Evolutionary conservation across 192 early-diverging fungal genomes (phyloP).

Genomic region (Linnemannia hyalina): DNA sequence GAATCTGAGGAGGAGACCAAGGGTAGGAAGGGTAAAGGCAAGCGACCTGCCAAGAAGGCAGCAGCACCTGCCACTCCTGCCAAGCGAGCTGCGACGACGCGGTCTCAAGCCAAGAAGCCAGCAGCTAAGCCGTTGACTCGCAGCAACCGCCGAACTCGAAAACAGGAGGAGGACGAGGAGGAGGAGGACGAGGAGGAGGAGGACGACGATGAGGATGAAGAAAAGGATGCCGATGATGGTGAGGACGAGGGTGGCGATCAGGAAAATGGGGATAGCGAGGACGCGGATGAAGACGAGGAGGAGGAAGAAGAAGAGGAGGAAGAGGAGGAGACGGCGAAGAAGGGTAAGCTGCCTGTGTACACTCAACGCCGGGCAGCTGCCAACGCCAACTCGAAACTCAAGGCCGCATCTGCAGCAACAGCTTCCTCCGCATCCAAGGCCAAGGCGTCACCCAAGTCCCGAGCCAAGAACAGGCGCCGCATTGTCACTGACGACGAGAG

Average conservation of each 20-base stretch:
- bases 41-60: conserved; percentile 16
- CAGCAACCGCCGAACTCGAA: conserved; percentile 2
- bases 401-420: conserved; percentile 19
- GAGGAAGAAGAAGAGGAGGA: conserved; percentile 12
- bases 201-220: background rate
- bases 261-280: background rate
- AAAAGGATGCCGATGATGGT: background rate
- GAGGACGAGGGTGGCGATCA: background rate
- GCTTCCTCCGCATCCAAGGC: conserved; percentile 11
- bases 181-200: conserved; percentile 16
- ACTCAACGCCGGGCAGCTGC: conserved; percentile 34
- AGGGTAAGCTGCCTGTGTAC: conserved; percentile 27
- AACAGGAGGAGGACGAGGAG: conserved; percentile 10
- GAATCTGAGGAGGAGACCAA: conserved; percentile 1
- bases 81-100: background rate
- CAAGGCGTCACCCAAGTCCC: conserved; percentile 13
- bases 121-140: background rate
- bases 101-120: conserved; percentile 6
- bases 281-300: background rate
- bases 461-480: conserved; percentile 18
- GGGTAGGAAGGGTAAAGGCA: background rate
- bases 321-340: conserved; percentile 16
- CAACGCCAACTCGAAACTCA: conserved; percentile 39
- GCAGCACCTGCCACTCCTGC: background rate
- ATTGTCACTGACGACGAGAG: conserved; percentile 20